Percentiles rank a stretch among this genome's conserved stretches.
phyloP scores from a whole-genome alignment of 805 yeast species.

The Dipodascus geniculatus region DNA sequence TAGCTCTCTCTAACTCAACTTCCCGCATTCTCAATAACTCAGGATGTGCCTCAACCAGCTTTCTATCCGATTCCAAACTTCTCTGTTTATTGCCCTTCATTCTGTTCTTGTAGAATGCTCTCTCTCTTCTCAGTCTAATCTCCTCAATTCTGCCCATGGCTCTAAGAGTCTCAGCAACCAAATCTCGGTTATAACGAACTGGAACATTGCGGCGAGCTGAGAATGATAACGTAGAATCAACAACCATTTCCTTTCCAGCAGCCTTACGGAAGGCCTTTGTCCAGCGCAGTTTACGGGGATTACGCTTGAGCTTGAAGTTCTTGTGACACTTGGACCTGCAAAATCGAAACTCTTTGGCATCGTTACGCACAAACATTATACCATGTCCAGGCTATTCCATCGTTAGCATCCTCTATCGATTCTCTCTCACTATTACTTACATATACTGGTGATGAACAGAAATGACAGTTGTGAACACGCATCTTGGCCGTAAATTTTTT shows the following conservation, averaged over 20 bases:
- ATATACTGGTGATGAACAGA: conserved; percentile 94
- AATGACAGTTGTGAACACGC: conserved; percentile 62
- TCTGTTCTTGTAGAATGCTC: conserved; percentile 98
- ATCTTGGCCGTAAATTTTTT: conserved; percentile 11
- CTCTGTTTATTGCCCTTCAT: conserved; percentile 94
- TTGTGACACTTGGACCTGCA: conserved; percentile 98
- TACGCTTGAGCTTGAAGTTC: conserved; percentile 93
- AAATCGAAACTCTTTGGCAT: conserved; percentile 93
- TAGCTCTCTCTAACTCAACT: conserved; percentile 74
- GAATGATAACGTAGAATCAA: conserved; percentile 90
- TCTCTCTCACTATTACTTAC: conserved; percentile 17
- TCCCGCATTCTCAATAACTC: conserved; percentile 87
- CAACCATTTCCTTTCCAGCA: conserved; percentile 97
- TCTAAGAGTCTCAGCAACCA: conserved; percentile 84
- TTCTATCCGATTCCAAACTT: conserved; percentile 74
- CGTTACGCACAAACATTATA: conserved; percentile 94
- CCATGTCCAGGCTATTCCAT: conserved; percentile 61
- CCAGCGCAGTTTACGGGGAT: conserved; percentile 97
- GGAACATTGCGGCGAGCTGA: conserved; percentile 98
- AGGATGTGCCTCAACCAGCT: conserved; percentile 80
- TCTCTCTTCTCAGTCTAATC: conserved; percentile 90
- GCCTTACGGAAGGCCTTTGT: conserved; percentile 98
- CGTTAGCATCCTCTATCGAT: conserved; percentile 4
- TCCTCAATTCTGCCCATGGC: conserved; percentile 96
- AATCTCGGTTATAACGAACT: conserved; percentile 92